Base-by-base conservation (phyloP, 495 filamentous ascomycete species). In the Lasiosphaeria hispida region DNA sequence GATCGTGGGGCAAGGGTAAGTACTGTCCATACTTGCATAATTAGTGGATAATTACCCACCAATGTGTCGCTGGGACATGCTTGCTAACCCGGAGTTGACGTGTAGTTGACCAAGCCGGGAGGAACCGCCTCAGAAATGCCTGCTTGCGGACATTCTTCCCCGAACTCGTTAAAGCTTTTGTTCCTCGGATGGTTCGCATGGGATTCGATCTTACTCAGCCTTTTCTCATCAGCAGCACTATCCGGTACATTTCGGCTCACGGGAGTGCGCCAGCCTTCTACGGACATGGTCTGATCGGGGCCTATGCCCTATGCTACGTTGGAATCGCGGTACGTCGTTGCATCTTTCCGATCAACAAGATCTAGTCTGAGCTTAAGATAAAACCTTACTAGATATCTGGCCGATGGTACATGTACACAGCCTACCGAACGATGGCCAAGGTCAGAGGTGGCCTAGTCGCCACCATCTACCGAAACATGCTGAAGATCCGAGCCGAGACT, bases 321-420 rank as follows among this genome's bases (percentile, higher is more conserved):
- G 49, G 49, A 15, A 52, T 7, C 17, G 15, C 49, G 1, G 49
- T 13, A 13, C 39, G 39, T 11, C 39, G 39, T 11, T 7, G 39
- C 10, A 30, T 30, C 23, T 30, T 30, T 30, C 23, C 2, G 23
- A 2, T 5, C 39, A 7, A 15, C 2, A 15, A 11, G 39, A 41
- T 41, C 1, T 15, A 81, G 80, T 3, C 59, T 85, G 35, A 83
- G 85, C 84, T 85, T 62, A 52, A 71, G 11, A 83, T 84, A 1
- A 72, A 85, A 35, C 80, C 78, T 3, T 41, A n/a, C 39, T 3
- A 41, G 39, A 72, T 74, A 43, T 37, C 48, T 35, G 35, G 10
- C n/a, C 13, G 10, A 15, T 49, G 48, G 15, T 52, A 48, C 5
- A 15, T 49, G 19, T 67, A 73, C 37, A 35, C 61, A 2, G 45